These are phyloP conservation scores for Eleusine indica DNA, from an alignment of 176 grass and related monocot genomes.

Conservation along the genomic window DNA sequence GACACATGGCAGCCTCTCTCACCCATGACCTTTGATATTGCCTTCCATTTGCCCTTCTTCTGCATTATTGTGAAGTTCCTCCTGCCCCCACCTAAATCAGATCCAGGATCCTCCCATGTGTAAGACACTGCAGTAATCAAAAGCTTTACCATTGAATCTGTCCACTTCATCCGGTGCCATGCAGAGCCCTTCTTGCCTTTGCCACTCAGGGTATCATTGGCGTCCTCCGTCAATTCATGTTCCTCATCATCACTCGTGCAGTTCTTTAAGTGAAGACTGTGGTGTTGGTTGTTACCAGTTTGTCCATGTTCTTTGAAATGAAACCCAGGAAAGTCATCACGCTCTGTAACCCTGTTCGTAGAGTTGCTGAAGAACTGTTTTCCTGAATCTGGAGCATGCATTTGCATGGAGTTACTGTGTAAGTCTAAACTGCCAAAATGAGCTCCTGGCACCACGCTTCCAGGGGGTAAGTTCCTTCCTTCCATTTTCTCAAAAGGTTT, in stretches of 20 bases:
- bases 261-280: slow-evolving; percentile 52
- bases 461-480: slow-evolving; percentile 50
- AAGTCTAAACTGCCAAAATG: slow-evolving; percentile 54
- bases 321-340: slow-evolving; percentile 50
- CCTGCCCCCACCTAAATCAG: slow-evolving; percentile 53
- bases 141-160: slow-evolving; percentile 85
- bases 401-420: slow-evolving; percentile 51
- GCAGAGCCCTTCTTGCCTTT: slow-evolving; percentile 62
- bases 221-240: slow-evolving; percentile 51
- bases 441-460: slow-evolving; percentile 54
- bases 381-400: slow-evolving; percentile 45
- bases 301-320: slow-evolving; percentile 62
- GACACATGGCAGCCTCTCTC: slow-evolving; percentile 85
- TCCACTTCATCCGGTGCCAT: slow-evolving; percentile 99
- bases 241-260: slow-evolving; percentile 68
- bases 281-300: slow-evolving; percentile 33
- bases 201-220: slow-evolving; percentile 41
- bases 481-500: slow-evolving; percentile 64
- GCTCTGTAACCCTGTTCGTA: slow-evolving; percentile 39
- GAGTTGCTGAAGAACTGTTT: slow-evolving; percentile 38
- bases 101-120: slow-evolving; percentile 66
- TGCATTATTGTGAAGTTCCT: slow-evolving; percentile 72
- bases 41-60: slow-evolving; percentile 99
- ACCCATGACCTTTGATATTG: slow-evolving; percentile 81
- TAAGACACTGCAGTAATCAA: slow-evolving; percentile 91